Evolutionary conservation across 2,329 filamentous ascomycete species (phyloP).

Genomic region (Colletotrichum sp.): DNA sequence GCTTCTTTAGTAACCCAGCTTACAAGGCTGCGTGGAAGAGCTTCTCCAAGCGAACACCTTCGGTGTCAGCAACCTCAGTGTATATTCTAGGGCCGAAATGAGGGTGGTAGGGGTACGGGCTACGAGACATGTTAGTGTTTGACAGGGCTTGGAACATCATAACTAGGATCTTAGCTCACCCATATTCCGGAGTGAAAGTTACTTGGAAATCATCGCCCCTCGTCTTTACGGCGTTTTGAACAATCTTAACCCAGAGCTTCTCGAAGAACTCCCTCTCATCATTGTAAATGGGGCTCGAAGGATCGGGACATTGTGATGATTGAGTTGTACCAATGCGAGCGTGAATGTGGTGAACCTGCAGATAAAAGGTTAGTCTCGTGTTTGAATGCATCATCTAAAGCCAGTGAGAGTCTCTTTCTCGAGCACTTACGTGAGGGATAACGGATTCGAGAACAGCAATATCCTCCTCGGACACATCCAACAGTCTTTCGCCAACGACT

Average conservation of each 20-base stretch:
- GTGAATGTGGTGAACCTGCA: conserved; percentile 38
- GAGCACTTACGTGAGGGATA: conserved; percentile 32
- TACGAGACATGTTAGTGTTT: background rate
- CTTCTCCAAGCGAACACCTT: conserved; percentile 25
- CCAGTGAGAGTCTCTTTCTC: background rate
- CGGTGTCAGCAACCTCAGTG: conserved; percentile 28
- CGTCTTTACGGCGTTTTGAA: conserved; percentile 10
- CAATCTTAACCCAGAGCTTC: conserved; percentile 25
- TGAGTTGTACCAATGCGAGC: conserved; percentile 39
- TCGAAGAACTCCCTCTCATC: conserved; percentile 36
- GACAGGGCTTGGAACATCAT: background rate
- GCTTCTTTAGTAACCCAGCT: background rate
- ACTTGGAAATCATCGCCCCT: background rate
- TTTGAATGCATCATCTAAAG: background rate
- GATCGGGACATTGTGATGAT: conserved; percentile 39
- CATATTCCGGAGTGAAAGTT: conserved; percentile 13
- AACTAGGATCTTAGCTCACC: background rate
- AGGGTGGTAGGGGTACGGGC: conserved; percentile 31
- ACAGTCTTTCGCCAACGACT: conserved; percentile 25
- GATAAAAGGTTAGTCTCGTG: background rate
- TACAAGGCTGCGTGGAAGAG: conserved; percentile 22
- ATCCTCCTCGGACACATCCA: conserved; percentile 25
- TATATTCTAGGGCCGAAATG: conserved; percentile 21
- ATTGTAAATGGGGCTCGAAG: conserved; percentile 31
- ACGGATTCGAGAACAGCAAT: conserved; percentile 24